These are phyloP conservation scores for Trichophyton benhamiae DNA, from an alignment of 2,329 filamentous ascomycete species.

Conservation along the genomic window DNA sequence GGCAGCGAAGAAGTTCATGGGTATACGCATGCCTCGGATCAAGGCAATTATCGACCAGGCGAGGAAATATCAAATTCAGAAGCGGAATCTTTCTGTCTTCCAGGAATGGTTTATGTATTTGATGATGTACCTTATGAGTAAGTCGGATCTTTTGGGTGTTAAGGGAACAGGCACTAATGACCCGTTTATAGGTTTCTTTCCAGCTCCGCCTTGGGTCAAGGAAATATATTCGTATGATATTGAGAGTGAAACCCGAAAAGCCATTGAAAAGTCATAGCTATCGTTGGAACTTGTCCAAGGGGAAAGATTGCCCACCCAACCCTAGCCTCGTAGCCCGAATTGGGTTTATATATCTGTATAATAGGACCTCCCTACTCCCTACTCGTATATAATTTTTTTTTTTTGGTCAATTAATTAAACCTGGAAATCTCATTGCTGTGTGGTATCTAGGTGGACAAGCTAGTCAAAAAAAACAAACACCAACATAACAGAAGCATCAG, in stretches of 20 bases:
- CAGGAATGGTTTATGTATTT: constrained; percentile 30
- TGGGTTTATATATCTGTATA: background rate
- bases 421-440: constrained; percentile 1
- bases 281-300: background rate
- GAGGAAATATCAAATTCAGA: constrained; percentile 24
- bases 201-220: constrained; percentile 11
- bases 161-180: background rate
- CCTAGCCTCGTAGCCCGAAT: background rate
- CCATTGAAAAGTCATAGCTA: background rate
- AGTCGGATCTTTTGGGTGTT: background rate
- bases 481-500: background rate
- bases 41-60: constrained; percentile 23
- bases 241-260: constrained; percentile 10
- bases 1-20: constrained; percentile 24
- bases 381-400: background rate
- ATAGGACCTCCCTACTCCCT: background rate
- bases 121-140: constrained; percentile 26
- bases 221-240: constrained; percentile 11
- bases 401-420: constrained; percentile 1
- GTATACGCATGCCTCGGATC: constrained; percentile 26
- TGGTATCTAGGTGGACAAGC: background rate
- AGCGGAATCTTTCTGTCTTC: constrained; percentile 23
- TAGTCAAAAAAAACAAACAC: background rate
- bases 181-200: constrained; percentile 7
- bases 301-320: background rate